phyloP scores from a whole-genome alignment of 2,329 filamentous ascomycete species.

The Pseudocercospora macadamiae region DNA sequence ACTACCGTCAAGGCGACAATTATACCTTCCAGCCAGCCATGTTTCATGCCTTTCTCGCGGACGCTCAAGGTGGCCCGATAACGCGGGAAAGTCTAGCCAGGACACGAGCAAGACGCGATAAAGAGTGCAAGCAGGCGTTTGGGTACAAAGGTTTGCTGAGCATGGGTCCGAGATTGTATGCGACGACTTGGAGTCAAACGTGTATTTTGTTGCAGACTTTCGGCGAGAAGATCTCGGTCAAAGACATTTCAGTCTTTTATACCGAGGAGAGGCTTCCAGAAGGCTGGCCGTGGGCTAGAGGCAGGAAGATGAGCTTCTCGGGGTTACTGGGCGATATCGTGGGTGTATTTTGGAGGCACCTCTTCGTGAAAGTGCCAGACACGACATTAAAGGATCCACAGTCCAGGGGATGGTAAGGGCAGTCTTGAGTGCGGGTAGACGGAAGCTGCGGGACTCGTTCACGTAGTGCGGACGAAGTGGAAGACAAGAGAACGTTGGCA shows the following conservation, averaged over 20 bases:
- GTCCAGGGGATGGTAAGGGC: background rate
- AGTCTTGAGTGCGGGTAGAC: no score
- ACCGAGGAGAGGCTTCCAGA: background rate
- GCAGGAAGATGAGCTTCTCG: background rate
- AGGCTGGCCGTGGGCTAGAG: background rate
- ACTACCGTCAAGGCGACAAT: conserved; percentile 41
- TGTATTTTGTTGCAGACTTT: background rate
- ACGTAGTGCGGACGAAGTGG: no score
- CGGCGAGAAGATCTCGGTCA: background rate
- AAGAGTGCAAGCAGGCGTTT: background rate
- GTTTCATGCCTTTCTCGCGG: conserved; percentile 37
- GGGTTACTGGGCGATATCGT: background rate
- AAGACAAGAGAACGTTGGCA: no score
- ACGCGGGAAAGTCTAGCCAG: conserved; percentile 18
- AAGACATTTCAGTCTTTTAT: background rate
- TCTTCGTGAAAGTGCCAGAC: background rate
- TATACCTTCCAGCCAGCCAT: conserved; percentile 39
- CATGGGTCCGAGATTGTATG: background rate
- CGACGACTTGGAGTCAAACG: background rate
- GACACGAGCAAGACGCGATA: background rate
- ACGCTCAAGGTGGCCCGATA: conserved; percentile 37
- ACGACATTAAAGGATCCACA: background rate
- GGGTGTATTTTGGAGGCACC: background rate
- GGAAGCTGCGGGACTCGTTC: no score
- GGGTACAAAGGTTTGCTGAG: background rate